Evolutionary conservation across 345 rosid species (phyloP), one percentile per base, ranked within the genome.

Genomic region (Eucalyptus globulus): DNA sequence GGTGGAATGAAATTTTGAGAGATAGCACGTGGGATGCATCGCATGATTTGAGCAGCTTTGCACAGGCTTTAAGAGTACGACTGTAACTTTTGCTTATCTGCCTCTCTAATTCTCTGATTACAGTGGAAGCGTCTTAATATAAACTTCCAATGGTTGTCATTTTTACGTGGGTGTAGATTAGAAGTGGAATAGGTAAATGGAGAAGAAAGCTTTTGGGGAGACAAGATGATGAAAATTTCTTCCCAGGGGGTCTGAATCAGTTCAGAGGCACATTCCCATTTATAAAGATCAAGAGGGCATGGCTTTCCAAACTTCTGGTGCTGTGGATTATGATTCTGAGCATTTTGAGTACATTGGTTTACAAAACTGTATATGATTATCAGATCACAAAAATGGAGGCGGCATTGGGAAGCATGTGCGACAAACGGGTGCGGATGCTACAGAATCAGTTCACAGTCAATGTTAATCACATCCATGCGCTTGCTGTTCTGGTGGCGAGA

Each of bases 1-100:
- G 88, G 89, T 93, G 95, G 94, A 91, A 91, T 76, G 91, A 91
- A 89, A 91, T 93, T 51, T 80, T 92, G 86, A 86, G 13, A 67
- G 90, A 93, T 88, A 88, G 67, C 17, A 91, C 87, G 80, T 93
- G 95, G 95, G 93, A 92, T 88, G 91, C 91, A 51, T 89, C 93
- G 2, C 87, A 49, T 80, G 92, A 93, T 34, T 86, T 90, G 86
- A 91, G 72, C 88, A 90, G 91, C 54, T 76, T 91, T 40, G 91
- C 87, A 85, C 93, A 89, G 37, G 53, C 89, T 90, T 88, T 92
- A 81, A 90, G 90, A 10, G 87, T 92, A 86, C 60, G 93, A 87
- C 37, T 3, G 0, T 43, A 16, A 0, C 40, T 67, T 67, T 0
- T 67, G 0, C 0, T 31, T 31, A 31, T 31, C 22, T 8, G 1